Percentiles rank a stretch among this genome's conserved stretches.
Evolutionary conservation across 2,329 filamentous ascomycete species (phyloP).

Genomic region (Colletotrichum paranaense): DNA sequence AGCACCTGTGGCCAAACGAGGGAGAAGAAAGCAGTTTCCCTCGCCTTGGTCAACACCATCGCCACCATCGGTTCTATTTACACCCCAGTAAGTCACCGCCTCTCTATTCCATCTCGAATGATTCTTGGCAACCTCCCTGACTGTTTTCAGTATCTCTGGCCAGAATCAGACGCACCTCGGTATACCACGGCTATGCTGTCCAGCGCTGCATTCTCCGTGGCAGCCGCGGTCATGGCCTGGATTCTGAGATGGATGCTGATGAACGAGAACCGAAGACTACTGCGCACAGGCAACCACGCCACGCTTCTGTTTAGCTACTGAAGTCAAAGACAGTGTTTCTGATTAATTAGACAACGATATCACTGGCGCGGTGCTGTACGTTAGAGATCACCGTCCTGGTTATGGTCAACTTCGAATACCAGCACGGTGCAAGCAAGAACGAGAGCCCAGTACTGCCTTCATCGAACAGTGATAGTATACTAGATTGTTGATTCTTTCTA

Average conservation of each 20-base stretch:
- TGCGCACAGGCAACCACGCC: background rate
- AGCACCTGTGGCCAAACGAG: constrained; percentile 43
- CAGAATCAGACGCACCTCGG: background rate
- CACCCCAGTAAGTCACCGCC: background rate
- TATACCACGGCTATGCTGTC: background rate
- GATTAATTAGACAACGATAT: too few relatives aligned
- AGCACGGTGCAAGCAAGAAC: too few relatives aligned
- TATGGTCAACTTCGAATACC: too few relatives aligned
- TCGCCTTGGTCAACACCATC: background rate
- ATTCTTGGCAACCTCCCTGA: background rate
- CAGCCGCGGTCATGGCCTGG: background rate
- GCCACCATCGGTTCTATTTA: background rate
- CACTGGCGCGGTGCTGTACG: background rate
- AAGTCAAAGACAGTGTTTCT: background rate
- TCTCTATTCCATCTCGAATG: background rate
- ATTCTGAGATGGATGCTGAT: background rate
- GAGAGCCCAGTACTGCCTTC: too few relatives aligned
- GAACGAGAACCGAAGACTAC: background rate
- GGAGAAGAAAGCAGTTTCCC: background rate
- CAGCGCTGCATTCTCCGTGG: background rate
- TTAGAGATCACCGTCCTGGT: too few relatives aligned
- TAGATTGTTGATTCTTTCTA: background rate
- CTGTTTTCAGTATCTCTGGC: background rate
- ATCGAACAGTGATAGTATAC: too few relatives aligned
- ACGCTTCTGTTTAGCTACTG: background rate